Percentiles rank a stretch among this genome's conserved stretches.
phyloP scores from a whole-genome alignment of 108 stramenopile species.

The Parietichytrium sp. region DNA sequence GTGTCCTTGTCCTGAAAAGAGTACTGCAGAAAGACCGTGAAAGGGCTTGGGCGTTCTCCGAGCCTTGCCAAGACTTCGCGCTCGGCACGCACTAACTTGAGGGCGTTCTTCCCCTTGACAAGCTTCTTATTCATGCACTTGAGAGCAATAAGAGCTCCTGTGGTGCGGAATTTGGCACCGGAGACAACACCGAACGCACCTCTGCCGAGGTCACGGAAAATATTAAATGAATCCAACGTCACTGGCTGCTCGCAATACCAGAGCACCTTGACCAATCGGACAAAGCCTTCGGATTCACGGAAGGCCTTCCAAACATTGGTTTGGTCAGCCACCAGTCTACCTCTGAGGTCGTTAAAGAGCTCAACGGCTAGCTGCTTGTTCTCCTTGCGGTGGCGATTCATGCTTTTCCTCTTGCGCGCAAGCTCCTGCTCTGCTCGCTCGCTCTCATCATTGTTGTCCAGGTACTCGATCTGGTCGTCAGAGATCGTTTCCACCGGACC shows the following conservation, averaged over 20 bases:
- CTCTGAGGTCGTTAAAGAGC: not conserved
- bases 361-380: slow-evolving; percentile 4
- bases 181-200: slow-evolving; percentile 65
- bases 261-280: not conserved
- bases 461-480: not conserved
- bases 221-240: slow-evolving; percentile 56
- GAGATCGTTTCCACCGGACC: not conserved
- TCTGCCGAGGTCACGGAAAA: slow-evolving; percentile 62
- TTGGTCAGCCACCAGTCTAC: not conserved
- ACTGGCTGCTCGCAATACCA: not conserved
- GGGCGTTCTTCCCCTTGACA: slow-evolving; percentile 86
- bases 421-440: slow-evolving; percentile 1
- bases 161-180: slow-evolving; percentile 58
- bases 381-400: not conserved
- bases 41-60: slow-evolving; percentile 67
- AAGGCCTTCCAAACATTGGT: not conserved
- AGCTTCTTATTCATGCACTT: slow-evolving; percentile 86
- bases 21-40: slow-evolving; percentile 92
- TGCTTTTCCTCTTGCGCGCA: slow-evolving; percentile 11
- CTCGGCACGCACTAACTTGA: slow-evolving; percentile 82
- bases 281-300: not conserved
- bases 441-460: not conserved
- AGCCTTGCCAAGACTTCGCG: slow-evolving; percentile 75
- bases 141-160: slow-evolving; percentile 68
- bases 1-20: slow-evolving; percentile 83